These are phyloP conservation scores for Boletus vinaceobasis DNA, from an alignment of 768 basidiomycete species.

Conservation along the genomic window DNA sequence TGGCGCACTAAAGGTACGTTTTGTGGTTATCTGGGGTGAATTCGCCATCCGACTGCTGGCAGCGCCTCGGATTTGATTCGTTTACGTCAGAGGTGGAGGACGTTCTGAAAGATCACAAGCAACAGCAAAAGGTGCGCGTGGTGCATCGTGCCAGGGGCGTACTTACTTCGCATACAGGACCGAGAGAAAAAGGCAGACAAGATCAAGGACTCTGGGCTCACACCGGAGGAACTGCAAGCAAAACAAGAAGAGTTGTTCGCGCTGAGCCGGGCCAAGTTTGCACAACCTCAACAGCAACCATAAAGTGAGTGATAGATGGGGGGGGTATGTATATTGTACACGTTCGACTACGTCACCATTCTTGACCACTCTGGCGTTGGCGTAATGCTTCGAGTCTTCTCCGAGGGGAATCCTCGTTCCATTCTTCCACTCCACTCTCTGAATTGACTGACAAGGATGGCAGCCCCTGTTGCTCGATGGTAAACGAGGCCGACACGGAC, in stretches of 20 bases:
- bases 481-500: slow-evolving; percentile 77
- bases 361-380: slow-evolving; percentile 35
- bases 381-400: slow-evolving; percentile 54
- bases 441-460: slow-evolving; percentile 44
- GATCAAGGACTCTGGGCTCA: slow-evolving; percentile 82
- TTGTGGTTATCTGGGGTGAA: neutral
- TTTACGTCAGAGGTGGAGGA: slow-evolving; percentile 90
- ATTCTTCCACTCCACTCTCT: slow-evolving; percentile 36
- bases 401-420: slow-evolving; percentile 71
- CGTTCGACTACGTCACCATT: slow-evolving; percentile 32
- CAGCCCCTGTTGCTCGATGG: slow-evolving; percentile 78
- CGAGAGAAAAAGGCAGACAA: slow-evolving; percentile 92
- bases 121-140: slow-evolving; percentile 78
- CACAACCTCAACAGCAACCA: slow-evolving; percentile 49
- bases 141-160: neutral
- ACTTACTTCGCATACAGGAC: slow-evolving; percentile 47
- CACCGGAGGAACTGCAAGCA: slow-evolving; percentile 83
- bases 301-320: slow-evolving; percentile 8
- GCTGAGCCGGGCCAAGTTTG: slow-evolving; percentile 79
- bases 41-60: slow-evolving; percentile 10
- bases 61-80: slow-evolving; percentile 91
- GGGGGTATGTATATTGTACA: slow-evolving; percentile 19
- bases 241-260: slow-evolving; percentile 92
- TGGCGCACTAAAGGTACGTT: slow-evolving; percentile 75
- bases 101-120: slow-evolving; percentile 94